Percentiles rank a stretch among this genome's conserved stretches.
These are phyloP conservation scores for Plantago major DNA, from an alignment of 257 asterid genomes.

Conservation along the genomic window DNA sequence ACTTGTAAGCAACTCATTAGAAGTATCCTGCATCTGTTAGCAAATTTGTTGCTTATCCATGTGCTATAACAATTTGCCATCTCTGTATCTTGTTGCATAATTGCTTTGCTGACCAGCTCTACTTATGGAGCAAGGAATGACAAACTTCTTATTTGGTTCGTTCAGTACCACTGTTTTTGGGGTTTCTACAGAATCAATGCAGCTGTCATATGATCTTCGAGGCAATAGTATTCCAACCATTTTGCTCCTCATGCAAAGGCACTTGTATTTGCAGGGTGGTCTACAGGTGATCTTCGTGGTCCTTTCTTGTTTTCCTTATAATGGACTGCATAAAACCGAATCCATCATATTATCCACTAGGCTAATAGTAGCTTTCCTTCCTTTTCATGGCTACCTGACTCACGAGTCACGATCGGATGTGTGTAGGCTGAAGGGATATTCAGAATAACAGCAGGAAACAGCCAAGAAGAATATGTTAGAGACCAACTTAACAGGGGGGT, in stretches of 20 bases:
- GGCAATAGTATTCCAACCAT: slow-evolving; percentile 53
- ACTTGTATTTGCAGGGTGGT: slow-evolving; percentile 43
- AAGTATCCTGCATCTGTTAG: neutral
- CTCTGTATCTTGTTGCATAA: neutral
- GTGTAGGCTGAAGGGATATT: slow-evolving; percentile 44
- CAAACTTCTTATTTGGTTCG: neutral
- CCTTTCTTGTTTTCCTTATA: neutral
- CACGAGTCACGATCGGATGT: neutral
- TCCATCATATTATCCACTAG: neutral
- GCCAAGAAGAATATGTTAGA: slow-evolving; percentile 42
- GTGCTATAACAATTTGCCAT: neutral
- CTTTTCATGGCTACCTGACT: neutral
- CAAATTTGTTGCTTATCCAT: neutral
- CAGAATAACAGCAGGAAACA: slow-evolving; percentile 42
- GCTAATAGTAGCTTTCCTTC: neutral
- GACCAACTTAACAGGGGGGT: slow-evolving; percentile 42
- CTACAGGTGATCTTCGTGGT: slow-evolving; percentile 28
- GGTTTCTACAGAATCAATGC: slow-evolving; percentile 59
- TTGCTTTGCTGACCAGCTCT: neutral
- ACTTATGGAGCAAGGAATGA: no score
- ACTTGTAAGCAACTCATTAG: slow-evolving; percentile 1
- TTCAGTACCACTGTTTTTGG: slow-evolving; percentile 55
- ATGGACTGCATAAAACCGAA: neutral
- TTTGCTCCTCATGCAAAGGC: slow-evolving; percentile 51
- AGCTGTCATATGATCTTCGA: slow-evolving; percentile 48